These are phyloP conservation scores for Psidium guajava DNA, from an alignment of 345 rosid species.

Conservation along the genomic window DNA sequence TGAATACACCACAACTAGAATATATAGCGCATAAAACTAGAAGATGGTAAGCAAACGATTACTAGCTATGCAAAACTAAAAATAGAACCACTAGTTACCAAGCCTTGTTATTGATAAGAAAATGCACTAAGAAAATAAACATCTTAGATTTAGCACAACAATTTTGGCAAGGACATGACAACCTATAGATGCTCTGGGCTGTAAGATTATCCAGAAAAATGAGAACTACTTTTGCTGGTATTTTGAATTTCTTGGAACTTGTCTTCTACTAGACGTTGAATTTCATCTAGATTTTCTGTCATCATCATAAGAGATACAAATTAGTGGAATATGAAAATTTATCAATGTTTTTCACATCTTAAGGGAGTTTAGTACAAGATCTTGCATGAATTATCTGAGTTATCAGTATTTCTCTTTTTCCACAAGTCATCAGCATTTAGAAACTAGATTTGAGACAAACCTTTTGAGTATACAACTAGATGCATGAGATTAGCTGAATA, in stretches of 20 bases:
- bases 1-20: too few relatives aligned
- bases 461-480: conserved; percentile 76
- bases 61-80: too few relatives aligned
- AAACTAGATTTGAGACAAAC: conserved; percentile 14
- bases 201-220: conserved; percentile 78
- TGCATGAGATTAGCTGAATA: conserved; percentile 93
- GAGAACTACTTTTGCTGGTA: conserved; percentile 23
- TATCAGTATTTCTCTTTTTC: background rate
- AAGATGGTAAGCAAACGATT: too few relatives aligned
- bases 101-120: too few relatives aligned
- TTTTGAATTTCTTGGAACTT: conserved; percentile 62
- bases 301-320: conserved; percentile 6
- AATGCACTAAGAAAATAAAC: too few relatives aligned
- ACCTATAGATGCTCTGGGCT: conserved; percentile 76
- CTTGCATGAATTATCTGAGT: background rate
- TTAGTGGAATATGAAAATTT: conserved; percentile 2
- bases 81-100: too few relatives aligned
- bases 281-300: conserved; percentile 64
- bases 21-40: too few relatives aligned
- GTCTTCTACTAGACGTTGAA: conserved; percentile 50
- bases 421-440: background rate
- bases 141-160: too few relatives aligned
- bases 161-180: background rate
- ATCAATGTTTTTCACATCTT: background rate
- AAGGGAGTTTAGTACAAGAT: background rate